Evolutionary conservation across 805 yeast genomes (phyloP).

Genomic region (Clavispora fructus): DNA sequence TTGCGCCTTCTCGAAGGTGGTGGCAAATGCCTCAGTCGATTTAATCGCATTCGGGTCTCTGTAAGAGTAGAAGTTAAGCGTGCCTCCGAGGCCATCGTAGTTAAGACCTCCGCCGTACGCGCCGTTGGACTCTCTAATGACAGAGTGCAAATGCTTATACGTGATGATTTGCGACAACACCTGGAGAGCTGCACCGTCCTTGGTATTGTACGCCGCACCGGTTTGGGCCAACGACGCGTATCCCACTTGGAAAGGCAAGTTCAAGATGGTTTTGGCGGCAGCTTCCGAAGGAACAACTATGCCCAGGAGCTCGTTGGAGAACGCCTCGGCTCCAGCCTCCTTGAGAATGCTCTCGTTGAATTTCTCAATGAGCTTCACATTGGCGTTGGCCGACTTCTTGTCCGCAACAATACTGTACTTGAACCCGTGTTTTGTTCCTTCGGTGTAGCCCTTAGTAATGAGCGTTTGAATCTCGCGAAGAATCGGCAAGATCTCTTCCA

Average conservation of each 20-base stretch:
- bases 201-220: constrained; percentile 62
- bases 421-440: constrained; percentile 22
- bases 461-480: constrained; percentile 47
- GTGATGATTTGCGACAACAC: constrained; percentile 76
- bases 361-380: constrained; percentile 29
- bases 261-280: constrained; percentile 42
- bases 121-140: constrained; percentile 92
- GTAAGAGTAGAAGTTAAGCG: constrained; percentile 80
- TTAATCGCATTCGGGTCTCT: constrained; percentile 85
- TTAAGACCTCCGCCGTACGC: constrained; percentile 96
- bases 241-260: constrained; percentile 84
- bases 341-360: constrained; percentile 21
- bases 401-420: constrained; percentile 58
- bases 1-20: constrained; percentile 40
- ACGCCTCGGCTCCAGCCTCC: constrained; percentile 4
- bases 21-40: constrained; percentile 56
- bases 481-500: constrained; percentile 56
- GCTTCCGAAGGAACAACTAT: constrained; percentile 15
- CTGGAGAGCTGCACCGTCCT: constrained; percentile 83
- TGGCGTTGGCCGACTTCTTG: constrained; percentile 28
- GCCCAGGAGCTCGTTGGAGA: constrained; percentile 12
- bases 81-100: constrained; percentile 76
- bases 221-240: constrained; percentile 64
- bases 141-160: constrained; percentile 79
- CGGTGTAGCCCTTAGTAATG: constrained; percentile 30